A percentile compares a stretch with the other conserved stretches of the same genome.
phyloP scores from a whole-genome alignment of 306 rosid genomes.

The Quercus bicolor region DNA sequence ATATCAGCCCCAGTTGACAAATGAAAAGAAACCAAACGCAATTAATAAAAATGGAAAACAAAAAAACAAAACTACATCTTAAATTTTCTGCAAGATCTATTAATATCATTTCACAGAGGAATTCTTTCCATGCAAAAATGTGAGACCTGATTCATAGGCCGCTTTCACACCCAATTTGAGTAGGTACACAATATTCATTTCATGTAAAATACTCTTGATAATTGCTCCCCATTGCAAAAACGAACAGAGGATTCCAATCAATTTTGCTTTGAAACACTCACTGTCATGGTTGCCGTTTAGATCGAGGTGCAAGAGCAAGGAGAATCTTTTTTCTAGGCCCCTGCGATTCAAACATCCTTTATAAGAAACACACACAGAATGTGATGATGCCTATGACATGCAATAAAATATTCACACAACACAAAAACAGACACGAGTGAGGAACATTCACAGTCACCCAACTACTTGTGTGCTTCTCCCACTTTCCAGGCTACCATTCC shows the following conservation, averaged over 20 bases:
- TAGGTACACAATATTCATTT: conserved; percentile 23
- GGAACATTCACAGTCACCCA: background rate
- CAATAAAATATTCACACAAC: background rate
- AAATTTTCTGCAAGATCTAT: conserved; percentile 28
- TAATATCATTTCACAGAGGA: conserved; percentile 1
- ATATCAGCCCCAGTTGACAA: background rate
- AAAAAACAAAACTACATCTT: conserved; percentile 19
- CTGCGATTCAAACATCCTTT: conserved; percentile 49
- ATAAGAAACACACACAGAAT: conserved; percentile 20
- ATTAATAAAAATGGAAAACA: background rate
- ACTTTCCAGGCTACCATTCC: background rate
- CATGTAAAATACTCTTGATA: conserved; percentile 9
- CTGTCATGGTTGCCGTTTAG: conserved; percentile 51
- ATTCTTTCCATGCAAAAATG: conserved; percentile 28
- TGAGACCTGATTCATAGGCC: conserved; percentile 19
- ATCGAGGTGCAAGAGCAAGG: conserved; percentile 66
- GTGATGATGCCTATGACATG: background rate
- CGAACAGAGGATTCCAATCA: conserved; percentile 14
- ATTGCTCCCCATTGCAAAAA: conserved; percentile 17
- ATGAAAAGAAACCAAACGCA: background rate
- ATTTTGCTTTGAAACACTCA: conserved; percentile 19
- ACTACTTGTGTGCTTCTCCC: background rate
- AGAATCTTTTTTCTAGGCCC: conserved; percentile 93
- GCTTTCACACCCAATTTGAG: conserved; percentile 23
- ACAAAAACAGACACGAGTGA: background rate